These are phyloP conservation scores for Artomyces pyxidatus DNA, from an alignment of 768 basidiomycete species.

Conservation along the genomic window DNA sequence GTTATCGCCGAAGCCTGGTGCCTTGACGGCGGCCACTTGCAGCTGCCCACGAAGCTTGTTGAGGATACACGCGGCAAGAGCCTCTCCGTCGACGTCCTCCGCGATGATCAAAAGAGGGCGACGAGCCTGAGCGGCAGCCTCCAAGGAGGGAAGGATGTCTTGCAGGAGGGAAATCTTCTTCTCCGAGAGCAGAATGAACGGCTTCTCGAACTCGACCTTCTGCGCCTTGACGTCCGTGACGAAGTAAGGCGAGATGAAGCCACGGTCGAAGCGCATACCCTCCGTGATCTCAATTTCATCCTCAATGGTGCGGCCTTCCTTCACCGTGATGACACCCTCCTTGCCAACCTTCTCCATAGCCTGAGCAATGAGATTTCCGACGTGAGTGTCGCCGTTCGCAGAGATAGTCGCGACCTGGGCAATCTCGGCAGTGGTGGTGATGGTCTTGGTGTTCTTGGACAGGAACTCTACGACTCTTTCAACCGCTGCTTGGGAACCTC, in stretches of 20 bases:
- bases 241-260: constrained; percentile 97
- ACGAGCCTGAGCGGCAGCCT: constrained; percentile 69
- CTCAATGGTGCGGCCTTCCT: constrained; percentile 96
- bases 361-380: constrained; percentile 92
- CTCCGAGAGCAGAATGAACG: constrained; percentile 85
- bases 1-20: constrained; percentile 98
- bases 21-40: constrained; percentile 90
- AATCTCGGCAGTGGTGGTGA: constrained; percentile 96
- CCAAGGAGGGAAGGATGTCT: constrained; percentile 91
- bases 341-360: constrained; percentile 99
- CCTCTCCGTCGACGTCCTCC: constrained; percentile 97
- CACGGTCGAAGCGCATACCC: constrained; percentile 99
- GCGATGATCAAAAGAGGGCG: constrained; percentile 95
- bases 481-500: constrained; percentile 95
- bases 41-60: constrained; percentile 99
- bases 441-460: constrained; percentile 79
- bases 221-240: constrained; percentile 97
- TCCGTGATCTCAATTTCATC: constrained; percentile 99
- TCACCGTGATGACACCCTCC: constrained; percentile 99
- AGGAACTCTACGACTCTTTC: constrained; percentile 87
- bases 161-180: constrained; percentile 96
- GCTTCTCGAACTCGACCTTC: constrained; percentile 96
- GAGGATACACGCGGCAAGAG: constrained; percentile 93
- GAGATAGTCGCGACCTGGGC: constrained; percentile 89
- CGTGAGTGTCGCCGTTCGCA: constrained; percentile 72